Evolutionary conservation across 2,329 filamentous ascomycete genomes (phyloP), one percentile per base, ranked within the genome.

Genomic region (Colletotrichum sp.): DNA sequence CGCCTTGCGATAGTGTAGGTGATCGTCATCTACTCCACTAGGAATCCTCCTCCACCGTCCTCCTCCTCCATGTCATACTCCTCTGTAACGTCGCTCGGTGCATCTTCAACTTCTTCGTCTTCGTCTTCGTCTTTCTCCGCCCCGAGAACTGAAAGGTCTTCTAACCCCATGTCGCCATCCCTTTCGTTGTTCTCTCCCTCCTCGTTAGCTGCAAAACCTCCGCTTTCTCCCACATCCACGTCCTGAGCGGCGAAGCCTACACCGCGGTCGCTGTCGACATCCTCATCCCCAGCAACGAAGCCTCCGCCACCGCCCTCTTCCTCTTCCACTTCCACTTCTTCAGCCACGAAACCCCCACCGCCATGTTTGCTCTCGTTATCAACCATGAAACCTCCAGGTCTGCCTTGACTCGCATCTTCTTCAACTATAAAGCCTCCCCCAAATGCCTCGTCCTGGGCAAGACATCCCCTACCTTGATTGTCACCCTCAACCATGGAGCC

Each of bases 41-140:
- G 69, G 77, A 88, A 89, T 5, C 88, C 87, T 21, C 89, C 89
- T 36, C 86, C 89, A 76, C 84, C 43, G 43, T 83, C 84, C 74
- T 85, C 85, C n/a, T 84, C 82, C 28, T 83, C 83, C 82, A 87
- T 86, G 34, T 86, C 83, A 79, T 85, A 86, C 79, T 87, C 87
- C 75, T 85, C 86, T 59, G 84, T 87, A 28, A 83, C 84, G 78
- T 87, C 87, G 68, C 86, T 85, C 61, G 81, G 79, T 7, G 82
- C 86, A 34, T 83, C 82, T 9, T 83, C 82, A 28, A 83, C 75
- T 61, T 82, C 81, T n/a, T 80, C 80, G 7, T 48, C 43, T n/a
- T 80, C 80, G 7, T 48, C 43, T 21, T 85, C 85, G 63, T 85
- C 77, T 57, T 85, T 13, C 26, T 68, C 69, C 14, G 32, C 4